Evolutionary conservation across 2,329 filamentous ascomycete genomes (phyloP).

Genomic region (Fusarium protoensiforme): DNA sequence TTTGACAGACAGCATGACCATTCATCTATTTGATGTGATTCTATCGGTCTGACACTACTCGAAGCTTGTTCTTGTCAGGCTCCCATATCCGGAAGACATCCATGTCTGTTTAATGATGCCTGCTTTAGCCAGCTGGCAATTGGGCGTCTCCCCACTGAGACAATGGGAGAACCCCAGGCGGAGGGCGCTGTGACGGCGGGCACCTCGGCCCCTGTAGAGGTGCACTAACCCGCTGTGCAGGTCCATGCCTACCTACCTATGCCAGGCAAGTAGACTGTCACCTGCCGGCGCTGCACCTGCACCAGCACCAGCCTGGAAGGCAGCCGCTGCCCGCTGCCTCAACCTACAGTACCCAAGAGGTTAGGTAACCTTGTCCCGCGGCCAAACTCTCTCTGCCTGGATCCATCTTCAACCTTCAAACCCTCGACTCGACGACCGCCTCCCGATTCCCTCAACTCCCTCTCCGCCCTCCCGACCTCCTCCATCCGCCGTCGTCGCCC

Average conservation of each 20-base stretch:
- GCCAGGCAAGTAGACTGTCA: background rate
- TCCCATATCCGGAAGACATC: background rate
- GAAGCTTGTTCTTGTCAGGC: background rate
- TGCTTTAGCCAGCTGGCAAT: background rate
- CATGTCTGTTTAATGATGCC: background rate
- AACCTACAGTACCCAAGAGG: background rate
- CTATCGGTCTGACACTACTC: background rate
- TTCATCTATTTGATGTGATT: background rate
- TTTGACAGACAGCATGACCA: background rate
- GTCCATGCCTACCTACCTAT: background rate
- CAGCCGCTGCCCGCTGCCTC: background rate
- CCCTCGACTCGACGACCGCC: constrained; percentile 14
- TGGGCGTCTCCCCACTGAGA: background rate
- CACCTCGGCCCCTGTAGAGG: background rate
- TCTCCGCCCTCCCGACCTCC: constrained; percentile 5
- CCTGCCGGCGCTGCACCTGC: background rate
- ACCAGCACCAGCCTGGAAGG: background rate
- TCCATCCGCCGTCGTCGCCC: constrained; percentile 18
- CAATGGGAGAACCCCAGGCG: background rate
- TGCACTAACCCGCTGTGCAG: background rate
- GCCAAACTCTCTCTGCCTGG: constrained; percentile 19
- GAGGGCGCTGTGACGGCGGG: background rate
- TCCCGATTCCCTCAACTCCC: constrained; percentile 9
- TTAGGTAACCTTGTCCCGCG: constrained; percentile 13
- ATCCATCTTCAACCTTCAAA: constrained; percentile 36